Evolutionary conservation across 164 flowering plant genomes (phyloP), one percentile per base, ranked within the genome.

Genomic region (Brasenia schreberi): DNA sequence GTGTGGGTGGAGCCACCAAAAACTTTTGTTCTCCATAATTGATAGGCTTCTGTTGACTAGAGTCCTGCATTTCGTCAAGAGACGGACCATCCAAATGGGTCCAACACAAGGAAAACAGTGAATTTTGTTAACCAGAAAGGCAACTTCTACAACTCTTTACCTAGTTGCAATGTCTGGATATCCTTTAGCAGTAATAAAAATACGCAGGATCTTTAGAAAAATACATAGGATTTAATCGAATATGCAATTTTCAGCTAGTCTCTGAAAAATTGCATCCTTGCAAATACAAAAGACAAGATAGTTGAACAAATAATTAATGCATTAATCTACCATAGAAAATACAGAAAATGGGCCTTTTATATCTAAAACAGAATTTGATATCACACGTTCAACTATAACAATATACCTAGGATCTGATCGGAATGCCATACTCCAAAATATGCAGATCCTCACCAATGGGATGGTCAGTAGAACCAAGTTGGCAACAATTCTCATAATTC

Each of bases 121-220:
- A 33, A 33, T 33, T 33, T 33, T 33, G 39, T 33, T 33, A 33
- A 1, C 39, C 39, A 33, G 4, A 33, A 33, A 33, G 39, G 27
- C 27, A 23, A 33, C 39, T 33, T 33, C 39, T 33, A 33, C 39
- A 33, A 1, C 39, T 33, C 39, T 19, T 33, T 77, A 91, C 99
- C 99, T 87, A 27, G 99, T 92, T 33, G 97, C 99, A 42, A 95
- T 79, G 80, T 95, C 97, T 53, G 99, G 99, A 74, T 87, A 95
- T n/a, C 97, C 97, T 80, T 85, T 95, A 49, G 92, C 99, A 16
- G 99, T 92, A 69, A 95, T 84, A 58, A 95, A 76, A 76, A 92
- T 88, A 79, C 39, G 4, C 3, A 33, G 39, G 39, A 33, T 33
- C 39, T 23, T 23, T 23, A 2, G 0, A 23, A 23, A 23, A 23